A percentile compares a stretch with the other conserved stretches of the same genome.
These are phyloP conservation scores for Gnomoniopsis sp. DNA, from an alignment of 2,329 filamentous ascomycete species.

Conservation along the genomic window DNA sequence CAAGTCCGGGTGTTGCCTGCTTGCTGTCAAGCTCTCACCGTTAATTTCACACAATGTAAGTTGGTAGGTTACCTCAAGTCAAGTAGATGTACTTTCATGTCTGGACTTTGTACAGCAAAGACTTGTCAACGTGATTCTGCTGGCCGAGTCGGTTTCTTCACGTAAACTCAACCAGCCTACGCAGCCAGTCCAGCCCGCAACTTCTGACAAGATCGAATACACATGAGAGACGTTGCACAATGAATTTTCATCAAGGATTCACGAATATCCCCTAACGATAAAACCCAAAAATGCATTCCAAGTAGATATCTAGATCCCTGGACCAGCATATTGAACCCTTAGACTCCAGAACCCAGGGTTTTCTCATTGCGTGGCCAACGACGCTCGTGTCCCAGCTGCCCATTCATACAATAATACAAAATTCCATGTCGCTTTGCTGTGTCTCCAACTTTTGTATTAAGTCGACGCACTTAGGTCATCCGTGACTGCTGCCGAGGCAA, in stretches of 20 bases:
- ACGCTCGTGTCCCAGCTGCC: not conserved
- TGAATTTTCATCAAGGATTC: not conserved
- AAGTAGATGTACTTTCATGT: too few species aligned
- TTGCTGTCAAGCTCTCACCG: not conserved
- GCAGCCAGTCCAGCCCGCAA: not conserved
- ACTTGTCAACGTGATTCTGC: too few species aligned
- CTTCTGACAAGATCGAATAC: not conserved
- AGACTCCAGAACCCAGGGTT: conserved; percentile 1
- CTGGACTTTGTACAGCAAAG: too few species aligned
- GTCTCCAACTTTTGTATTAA: not conserved
- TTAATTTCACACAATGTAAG: not conserved
- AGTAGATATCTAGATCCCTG: conserved; percentile 3
- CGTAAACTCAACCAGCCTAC: too few species aligned
- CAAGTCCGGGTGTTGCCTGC: not conserved
- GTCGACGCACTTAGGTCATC: conserved; percentile 1
- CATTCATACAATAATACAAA: conserved; percentile 10
- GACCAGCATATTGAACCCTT: conserved; percentile 1
- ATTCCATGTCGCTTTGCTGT: not conserved
- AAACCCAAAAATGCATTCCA: conserved; percentile 9
- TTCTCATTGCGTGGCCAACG: conserved; percentile 4
- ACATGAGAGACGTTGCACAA: not conserved
- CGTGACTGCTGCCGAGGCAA: not conserved
- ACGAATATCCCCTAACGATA: not conserved
- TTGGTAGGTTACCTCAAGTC: too few species aligned
- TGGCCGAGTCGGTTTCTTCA: too few species aligned